Conservation (phyloP, 805 yeast species). For the Lipomyces starkeyi region DNA sequence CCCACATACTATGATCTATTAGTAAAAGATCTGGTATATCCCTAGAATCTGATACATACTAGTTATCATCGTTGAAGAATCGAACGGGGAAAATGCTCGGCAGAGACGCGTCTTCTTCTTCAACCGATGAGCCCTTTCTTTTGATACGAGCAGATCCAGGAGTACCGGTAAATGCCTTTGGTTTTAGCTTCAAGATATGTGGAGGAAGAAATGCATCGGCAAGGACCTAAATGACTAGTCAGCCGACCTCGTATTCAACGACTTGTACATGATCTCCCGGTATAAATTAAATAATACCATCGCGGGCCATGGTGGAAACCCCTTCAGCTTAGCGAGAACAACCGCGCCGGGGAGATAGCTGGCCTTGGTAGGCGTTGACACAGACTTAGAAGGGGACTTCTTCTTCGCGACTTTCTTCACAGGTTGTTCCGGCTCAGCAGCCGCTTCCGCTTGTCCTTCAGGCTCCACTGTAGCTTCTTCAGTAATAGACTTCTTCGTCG, state of each 20-base stretch:
- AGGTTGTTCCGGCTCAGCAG: not conserved
- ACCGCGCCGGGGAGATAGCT: slow-evolving; percentile 56
- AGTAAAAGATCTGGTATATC: not conserved
- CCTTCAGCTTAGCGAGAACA: slow-evolving; percentile 81
- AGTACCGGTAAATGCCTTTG: slow-evolving; percentile 55
- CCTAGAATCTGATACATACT: slow-evolving; percentile 39
- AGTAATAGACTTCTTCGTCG: not conserved
- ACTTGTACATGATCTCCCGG: not conserved
- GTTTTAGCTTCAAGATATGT: slow-evolving; percentile 41
- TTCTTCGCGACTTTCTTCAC: slow-evolving; percentile 10
- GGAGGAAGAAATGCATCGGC: slow-evolving; percentile 39
- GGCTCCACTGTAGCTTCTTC: not conserved
- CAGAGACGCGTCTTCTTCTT: slow-evolving; percentile 21
- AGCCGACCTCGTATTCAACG: not conserved
- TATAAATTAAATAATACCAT: slow-evolving; percentile 54
- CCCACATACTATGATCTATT: slow-evolving; percentile 57
- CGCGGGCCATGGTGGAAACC: slow-evolving; percentile 92
- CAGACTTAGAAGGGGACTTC: slow-evolving; percentile 4
- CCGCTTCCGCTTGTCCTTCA: slow-evolving; percentile 9
- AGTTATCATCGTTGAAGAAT: slow-evolving; percentile 74
- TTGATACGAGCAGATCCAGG: slow-evolving; percentile 37
- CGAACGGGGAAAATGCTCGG: slow-evolving; percentile 57
- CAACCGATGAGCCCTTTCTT: slow-evolving; percentile 37
- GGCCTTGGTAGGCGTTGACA: slow-evolving; percentile 7
- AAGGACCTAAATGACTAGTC: slow-evolving; percentile 32